Evolutionary conservation across 2,329 filamentous ascomycete genomes (phyloP).

Genomic region (Claviceps cyperi): DNA sequence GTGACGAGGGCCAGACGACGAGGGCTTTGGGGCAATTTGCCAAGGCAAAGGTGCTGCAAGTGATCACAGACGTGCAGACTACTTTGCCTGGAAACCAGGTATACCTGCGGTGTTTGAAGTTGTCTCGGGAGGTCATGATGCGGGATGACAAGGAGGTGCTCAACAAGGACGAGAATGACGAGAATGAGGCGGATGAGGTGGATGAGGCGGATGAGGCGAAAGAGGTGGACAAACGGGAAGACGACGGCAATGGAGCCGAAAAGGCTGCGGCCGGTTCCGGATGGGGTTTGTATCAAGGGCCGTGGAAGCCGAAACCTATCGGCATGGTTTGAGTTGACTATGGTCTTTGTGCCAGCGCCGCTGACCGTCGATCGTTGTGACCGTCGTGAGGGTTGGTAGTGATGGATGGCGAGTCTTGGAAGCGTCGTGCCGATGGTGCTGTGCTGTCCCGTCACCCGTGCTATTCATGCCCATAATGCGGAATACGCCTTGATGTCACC

Average conservation of each 20-base stretch:
- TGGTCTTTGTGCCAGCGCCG: neutral
- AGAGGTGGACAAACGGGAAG: neutral
- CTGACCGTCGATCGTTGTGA: no score
- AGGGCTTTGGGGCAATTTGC: conserved; percentile 22
- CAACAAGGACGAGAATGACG: conserved; percentile 7
- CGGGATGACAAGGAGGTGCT: conserved; percentile 7
- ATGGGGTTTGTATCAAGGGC: conserved; percentile 36
- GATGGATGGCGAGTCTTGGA: no score
- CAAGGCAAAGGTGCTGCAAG: conserved; percentile 20
- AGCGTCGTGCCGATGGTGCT: no score
- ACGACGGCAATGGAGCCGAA: conserved; percentile 5
- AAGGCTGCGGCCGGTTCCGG: conserved; percentile 12
- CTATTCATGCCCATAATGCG: no score
- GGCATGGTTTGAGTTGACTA: conserved; percentile 28
- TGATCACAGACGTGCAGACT: conserved; percentile 24
- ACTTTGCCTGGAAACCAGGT: conserved; percentile 27
- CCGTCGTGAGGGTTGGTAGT: no score
- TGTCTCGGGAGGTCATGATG: conserved; percentile 27
- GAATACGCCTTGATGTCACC: no score
- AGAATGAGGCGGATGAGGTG: conserved; percentile 5
- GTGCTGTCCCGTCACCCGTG: no score
- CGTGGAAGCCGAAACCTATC: conserved; percentile 45
- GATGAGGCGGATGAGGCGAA: conserved; percentile 6
- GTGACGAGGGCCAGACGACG: conserved; percentile 16
- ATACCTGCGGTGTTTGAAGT: conserved; percentile 28